Evolutionary conservation across 2,329 filamentous ascomycete species (phyloP).

Genomic region (Ceratocystis variospora): DNA sequence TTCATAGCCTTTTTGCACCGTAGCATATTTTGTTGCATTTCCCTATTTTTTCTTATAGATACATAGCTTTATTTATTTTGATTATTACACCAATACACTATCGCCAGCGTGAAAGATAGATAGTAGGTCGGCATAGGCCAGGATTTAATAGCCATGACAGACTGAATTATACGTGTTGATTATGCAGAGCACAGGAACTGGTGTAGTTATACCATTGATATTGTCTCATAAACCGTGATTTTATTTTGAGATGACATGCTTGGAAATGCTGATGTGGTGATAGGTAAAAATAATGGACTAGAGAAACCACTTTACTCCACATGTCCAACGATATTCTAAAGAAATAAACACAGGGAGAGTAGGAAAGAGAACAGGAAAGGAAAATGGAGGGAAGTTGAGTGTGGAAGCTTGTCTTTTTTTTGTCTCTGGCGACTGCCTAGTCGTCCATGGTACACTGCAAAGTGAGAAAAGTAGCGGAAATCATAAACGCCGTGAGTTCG

Average conservation of each 20-base stretch:
- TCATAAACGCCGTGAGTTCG: slow-evolving; percentile 17
- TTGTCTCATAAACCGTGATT: slow-evolving; percentile 8
- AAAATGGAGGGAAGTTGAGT: too few species aligned
- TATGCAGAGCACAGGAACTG: background rate
- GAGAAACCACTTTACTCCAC: slow-evolving; percentile 2
- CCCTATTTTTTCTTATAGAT: background rate
- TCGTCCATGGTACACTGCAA: slow-evolving; percentile 1
- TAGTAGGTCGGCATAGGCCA: background rate
- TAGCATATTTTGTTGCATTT: background rate
- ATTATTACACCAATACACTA: background rate
- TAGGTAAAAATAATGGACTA: slow-evolving; percentile 8
- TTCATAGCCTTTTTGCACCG: background rate
- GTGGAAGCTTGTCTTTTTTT: background rate
- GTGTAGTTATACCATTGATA: background rate
- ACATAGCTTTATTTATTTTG: background rate
- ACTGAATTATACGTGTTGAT: background rate
- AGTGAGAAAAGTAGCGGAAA: slow-evolving; percentile 8
- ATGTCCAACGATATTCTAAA: background rate
- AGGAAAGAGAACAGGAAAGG: background rate
- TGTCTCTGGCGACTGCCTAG: background rate
- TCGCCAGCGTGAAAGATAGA: background rate
- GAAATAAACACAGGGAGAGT: background rate
- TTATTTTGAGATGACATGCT: slow-evolving; percentile 15
- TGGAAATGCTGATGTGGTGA: slow-evolving; percentile 13
- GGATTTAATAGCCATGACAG: background rate